Conservation (phyloP, 1,284 basidiomycete species). For the Trichosporon sp. region DNA sequence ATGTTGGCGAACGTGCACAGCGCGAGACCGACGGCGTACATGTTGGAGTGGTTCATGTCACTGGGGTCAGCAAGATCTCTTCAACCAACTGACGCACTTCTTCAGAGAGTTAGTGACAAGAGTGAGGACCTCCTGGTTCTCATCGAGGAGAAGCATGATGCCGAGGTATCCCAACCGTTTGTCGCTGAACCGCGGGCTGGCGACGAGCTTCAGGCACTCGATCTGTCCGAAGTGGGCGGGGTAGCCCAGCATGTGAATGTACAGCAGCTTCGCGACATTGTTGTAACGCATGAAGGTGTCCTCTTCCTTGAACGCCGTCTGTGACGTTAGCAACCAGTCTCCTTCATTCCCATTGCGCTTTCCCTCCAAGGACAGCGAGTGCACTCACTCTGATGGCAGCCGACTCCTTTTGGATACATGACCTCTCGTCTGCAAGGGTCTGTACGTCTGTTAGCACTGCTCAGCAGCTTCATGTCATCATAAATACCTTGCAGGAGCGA, state of each 20-base stretch:
- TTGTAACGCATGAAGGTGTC: slow-evolving; percentile 89
- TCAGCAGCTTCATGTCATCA: background rate
- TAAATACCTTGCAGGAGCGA: slow-evolving; percentile 76
- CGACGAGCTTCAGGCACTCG: slow-evolving; percentile 97
- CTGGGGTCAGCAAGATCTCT: slow-evolving; percentile 51
- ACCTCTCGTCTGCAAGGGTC: slow-evolving; percentile 97
- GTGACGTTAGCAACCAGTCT: slow-evolving; percentile 3
- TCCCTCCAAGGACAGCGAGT: background rate
- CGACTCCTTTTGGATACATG: slow-evolving; percentile 96
- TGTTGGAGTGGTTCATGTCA: slow-evolving; percentile 99
- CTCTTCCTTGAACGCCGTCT: slow-evolving; percentile 93
- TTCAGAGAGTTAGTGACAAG: slow-evolving; percentile 97
- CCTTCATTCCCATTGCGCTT: background rate
- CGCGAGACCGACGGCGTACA: slow-evolving; percentile 96
- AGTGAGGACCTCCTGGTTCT: slow-evolving; percentile 96
- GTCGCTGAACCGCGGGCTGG: slow-evolving; percentile 94
- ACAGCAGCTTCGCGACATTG: slow-evolving; percentile 96
- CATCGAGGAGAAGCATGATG: slow-evolving; percentile 95
- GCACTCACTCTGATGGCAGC: slow-evolving; percentile 72
- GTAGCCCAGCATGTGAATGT: slow-evolving; percentile 99
- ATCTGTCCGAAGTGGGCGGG: slow-evolving; percentile 99
- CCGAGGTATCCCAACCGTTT: slow-evolving; percentile 96
- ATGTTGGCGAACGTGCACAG: slow-evolving; percentile 99
- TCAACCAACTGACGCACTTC: slow-evolving; percentile 65
- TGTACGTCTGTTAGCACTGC: slow-evolving; percentile 43